phyloP scores from a whole-genome alignment of 2,329 filamentous ascomycete species.

The Fusarium liriodendri region DNA sequence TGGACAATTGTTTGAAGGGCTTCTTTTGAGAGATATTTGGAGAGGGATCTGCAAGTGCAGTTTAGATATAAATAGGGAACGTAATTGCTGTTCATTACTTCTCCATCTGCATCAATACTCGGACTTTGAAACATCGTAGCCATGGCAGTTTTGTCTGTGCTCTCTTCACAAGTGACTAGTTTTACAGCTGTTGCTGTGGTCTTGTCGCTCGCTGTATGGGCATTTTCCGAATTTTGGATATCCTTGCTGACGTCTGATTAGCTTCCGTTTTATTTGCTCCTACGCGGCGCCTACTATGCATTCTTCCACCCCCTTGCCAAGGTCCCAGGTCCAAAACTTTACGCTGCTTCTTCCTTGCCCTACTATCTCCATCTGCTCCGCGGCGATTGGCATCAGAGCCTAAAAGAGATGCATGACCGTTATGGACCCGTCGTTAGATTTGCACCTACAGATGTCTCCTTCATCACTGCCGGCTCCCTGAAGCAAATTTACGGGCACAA shows the following conservation, averaged over 20 bases:
- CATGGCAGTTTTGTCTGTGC: background rate
- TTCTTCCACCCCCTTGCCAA: background rate
- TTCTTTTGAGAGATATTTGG: background rate
- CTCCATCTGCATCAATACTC: background rate
- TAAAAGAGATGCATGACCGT: background rate
- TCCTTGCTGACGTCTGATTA: background rate
- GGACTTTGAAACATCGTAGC: background rate
- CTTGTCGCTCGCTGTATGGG: background rate
- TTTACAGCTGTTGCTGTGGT: background rate
- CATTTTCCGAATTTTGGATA: background rate
- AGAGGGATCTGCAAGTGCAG: background rate
- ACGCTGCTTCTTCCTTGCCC: background rate
- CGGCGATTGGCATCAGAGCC: background rate
- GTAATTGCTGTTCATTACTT: background rate
- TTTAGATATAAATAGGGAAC: background rate
- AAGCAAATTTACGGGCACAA: conserved; percentile 1
- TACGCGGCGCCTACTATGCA: background rate
- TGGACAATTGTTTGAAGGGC: background rate
- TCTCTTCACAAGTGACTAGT: background rate
- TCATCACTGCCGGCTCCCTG: background rate
- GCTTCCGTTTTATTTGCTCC: background rate
- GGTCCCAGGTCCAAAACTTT: background rate
- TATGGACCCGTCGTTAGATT: background rate
- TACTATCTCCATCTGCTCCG: background rate
- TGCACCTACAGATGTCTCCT: background rate